These are phyloP conservation scores for Camelina laxa DNA, from an alignment of 345 rosid species.

Conservation along the genomic window DNA sequence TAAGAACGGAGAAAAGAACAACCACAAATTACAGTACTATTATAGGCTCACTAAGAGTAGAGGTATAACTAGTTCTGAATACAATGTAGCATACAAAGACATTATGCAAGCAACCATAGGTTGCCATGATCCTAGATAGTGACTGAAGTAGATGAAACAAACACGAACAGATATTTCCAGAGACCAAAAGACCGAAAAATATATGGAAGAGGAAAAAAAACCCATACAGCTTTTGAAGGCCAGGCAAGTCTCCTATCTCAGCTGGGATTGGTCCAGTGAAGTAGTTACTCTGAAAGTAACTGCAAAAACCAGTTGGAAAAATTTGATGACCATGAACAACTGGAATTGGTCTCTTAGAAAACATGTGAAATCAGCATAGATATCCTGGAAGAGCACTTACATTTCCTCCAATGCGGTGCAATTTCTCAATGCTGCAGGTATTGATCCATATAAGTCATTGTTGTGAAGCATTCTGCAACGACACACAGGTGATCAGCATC, in stretches of 20 bases:
- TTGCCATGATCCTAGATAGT: conserved; percentile 14
- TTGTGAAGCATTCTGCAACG: conserved; percentile 69
- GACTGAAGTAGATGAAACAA: background rate
- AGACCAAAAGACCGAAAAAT: background rate
- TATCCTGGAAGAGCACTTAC: conserved; percentile 53
- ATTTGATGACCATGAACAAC: conserved; percentile 9
- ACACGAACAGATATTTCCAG: background rate
- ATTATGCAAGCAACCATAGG: conserved; percentile 20
- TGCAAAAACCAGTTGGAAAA: conserved; percentile 44
- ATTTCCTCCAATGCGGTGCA: conserved; percentile 78
- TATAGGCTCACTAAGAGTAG: background rate
- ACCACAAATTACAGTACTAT: background rate
- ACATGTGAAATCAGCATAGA: background rate
- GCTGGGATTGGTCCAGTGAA: conserved; percentile 75
- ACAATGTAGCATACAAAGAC: background rate
- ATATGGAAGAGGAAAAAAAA: conserved; percentile 29
- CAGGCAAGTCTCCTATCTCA: conserved; percentile 76
- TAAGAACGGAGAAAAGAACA: background rate
- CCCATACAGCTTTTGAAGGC: conserved; percentile 74
- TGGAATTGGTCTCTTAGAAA: background rate
- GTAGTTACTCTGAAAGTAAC: conserved; percentile 92
- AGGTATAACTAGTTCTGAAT: background rate
- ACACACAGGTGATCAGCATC: conserved; percentile 36
- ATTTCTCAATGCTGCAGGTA: conserved; percentile 74
- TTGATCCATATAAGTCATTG: conserved; percentile 82